These are phyloP conservation scores for Calonectria pseudoreteaudii DNA, from an alignment of 2,329 filamentous ascomycete genomes.

Conservation along the genomic window DNA sequence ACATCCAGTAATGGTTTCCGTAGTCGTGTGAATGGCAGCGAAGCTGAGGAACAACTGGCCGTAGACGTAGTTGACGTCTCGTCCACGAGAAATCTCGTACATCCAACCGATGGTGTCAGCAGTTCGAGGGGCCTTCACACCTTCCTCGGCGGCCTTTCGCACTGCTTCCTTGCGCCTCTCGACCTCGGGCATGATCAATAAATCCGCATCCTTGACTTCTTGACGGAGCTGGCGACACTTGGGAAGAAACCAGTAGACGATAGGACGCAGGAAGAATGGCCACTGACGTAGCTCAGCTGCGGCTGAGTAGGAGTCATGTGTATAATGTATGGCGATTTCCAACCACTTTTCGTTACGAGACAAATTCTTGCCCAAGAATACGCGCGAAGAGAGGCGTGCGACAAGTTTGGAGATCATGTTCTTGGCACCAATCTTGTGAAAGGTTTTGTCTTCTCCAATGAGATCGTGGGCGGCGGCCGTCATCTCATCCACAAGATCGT, in stretches of 20 bases:
- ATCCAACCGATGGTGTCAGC: slow-evolving; percentile 59
- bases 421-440: not conserved
- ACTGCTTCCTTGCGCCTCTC: not conserved
- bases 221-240: not conserved
- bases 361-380: slow-evolving; percentile 59
- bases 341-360: slow-evolving; percentile 62
- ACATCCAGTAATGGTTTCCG: slow-evolving; percentile 49
- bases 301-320: slow-evolving; percentile 51
- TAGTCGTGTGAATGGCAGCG: slow-evolving; percentile 57
- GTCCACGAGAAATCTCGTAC: slow-evolving; percentile 47
- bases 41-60: slow-evolving; percentile 80
- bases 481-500: slow-evolving; percentile 9
- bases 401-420: slow-evolving; percentile 40
- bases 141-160: not conserved
- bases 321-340: slow-evolving; percentile 56
- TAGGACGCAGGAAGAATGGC: slow-evolving; percentile 43
- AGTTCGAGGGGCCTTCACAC: slow-evolving; percentile 24
- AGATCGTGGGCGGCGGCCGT: not conserved
- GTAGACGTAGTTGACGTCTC: slow-evolving; percentile 46
- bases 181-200: slow-evolving; percentile 11
- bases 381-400: slow-evolving; percentile 60
- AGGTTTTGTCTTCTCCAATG: not conserved
- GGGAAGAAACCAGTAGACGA: slow-evolving; percentile 17
- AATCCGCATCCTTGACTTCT: not conserved
- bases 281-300: slow-evolving; percentile 52